Conservation (phyloP, 371 early-diverging fungal genomes). For the Ecytonucleospora hepatopenaei region DNA sequence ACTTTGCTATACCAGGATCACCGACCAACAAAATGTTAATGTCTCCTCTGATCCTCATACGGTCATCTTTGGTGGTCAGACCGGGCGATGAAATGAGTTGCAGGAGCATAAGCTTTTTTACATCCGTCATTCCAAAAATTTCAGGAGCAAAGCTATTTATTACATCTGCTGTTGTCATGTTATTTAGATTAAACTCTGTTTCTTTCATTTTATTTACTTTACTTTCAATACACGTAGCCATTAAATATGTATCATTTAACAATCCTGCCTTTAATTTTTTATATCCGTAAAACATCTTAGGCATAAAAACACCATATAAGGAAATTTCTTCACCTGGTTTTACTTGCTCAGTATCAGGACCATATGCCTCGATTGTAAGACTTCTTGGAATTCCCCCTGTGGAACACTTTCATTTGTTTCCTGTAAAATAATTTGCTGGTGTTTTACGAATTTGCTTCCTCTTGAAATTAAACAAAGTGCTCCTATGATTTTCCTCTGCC, state of each 20-base stretch:
- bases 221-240: not conserved
- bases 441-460: constrained; percentile 70
- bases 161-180: constrained; percentile 57
- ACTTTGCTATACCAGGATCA: constrained; percentile 73
- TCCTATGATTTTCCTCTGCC: constrained; percentile 69
- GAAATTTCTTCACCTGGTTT: constrained; percentile 79
- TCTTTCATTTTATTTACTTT: not conserved
- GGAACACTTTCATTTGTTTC: constrained; percentile 77
- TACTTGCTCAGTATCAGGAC: constrained; percentile 66
- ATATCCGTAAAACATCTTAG: constrained; percentile 80
- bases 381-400: constrained; percentile 91
- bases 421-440: constrained; percentile 52
- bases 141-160: constrained; percentile 77
- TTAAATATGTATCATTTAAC: constrained; percentile 68
- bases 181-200: constrained; percentile 59
- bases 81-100: constrained; percentile 89
- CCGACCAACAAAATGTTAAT: constrained; percentile 67
- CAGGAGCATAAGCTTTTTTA: constrained; percentile 86
- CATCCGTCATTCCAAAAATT: constrained; percentile 86
- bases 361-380: constrained; percentile 75
- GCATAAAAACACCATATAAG: constrained; percentile 77
- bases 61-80: constrained; percentile 76
- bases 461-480: constrained; percentile 78
- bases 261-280: constrained; percentile 77
- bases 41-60: constrained; percentile 66